A percentile compares a stretch with the other conserved stretches of the same genome.
Conservation (phyloP, 169 alveolate genomes). For the Amoebophrya sp. region DNA sequence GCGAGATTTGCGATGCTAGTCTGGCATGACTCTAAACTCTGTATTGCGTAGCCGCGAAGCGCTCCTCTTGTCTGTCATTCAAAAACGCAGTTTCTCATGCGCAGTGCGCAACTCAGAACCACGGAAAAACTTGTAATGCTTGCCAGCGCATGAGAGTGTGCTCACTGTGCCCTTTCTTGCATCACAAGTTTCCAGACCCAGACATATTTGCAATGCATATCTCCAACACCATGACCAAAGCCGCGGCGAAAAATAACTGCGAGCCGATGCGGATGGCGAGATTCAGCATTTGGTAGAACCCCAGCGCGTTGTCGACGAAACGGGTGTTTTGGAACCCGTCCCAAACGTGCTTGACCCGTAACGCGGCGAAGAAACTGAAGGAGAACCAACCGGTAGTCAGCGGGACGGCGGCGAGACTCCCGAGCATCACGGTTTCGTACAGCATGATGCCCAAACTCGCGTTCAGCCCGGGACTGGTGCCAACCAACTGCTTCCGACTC, state of each 20-base stretch:
- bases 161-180: no score
- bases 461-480: neutral
- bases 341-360: neutral
- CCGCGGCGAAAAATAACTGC: neutral
- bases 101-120: no score
- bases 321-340: neutral
- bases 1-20: no score
- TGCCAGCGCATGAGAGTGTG: no score
- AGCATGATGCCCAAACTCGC: neutral
- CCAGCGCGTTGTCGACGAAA: neutral
- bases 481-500: slow-evolving; percentile 11
- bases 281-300: neutral
- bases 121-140: no score
- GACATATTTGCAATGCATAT: no score
- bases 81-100: no score
- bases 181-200: no score
- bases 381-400: neutral
- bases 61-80: no score
- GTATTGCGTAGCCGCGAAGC: no score
- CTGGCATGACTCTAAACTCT: no score
- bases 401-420: neutral
- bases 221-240: neutral
- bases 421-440: neutral
- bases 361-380: neutral
- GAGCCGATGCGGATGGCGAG: neutral